A percentile compares a stretch with the other conserved stretches of the same genome.
Evolutionary conservation across 2,329 filamentous ascomycete genomes (phyloP).

Genomic region (Dactylellina leptospora): DNA sequence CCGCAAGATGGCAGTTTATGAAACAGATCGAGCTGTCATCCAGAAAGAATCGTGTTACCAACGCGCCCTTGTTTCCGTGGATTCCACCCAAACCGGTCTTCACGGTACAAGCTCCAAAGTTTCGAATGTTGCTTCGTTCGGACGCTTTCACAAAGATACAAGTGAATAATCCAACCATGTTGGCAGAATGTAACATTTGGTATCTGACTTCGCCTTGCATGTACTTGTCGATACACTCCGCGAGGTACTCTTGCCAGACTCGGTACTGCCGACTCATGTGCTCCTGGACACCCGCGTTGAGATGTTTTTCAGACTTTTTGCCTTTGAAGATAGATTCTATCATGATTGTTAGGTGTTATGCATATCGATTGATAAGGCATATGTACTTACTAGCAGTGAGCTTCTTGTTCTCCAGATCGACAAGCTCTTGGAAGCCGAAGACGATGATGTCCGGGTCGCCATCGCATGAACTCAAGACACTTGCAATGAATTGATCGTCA

Average conservation of each 20-base stretch:
- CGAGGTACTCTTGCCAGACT: constrained; percentile 91
- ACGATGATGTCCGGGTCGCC: constrained; percentile 83
- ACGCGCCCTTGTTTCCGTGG: constrained; percentile 95
- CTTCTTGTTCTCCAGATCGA: constrained; percentile 96
- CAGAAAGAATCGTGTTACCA: constrained; percentile 88
- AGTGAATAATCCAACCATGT: constrained; percentile 92
- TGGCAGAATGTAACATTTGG: constrained; percentile 84
- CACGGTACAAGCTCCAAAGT: constrained; percentile 81
- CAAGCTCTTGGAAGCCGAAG: constrained; percentile 98
- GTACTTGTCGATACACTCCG: constrained; percentile 81
- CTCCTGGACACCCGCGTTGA: constrained; percentile 77
- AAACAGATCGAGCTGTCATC: constrained; percentile 96
- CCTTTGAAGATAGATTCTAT: constrained; percentile 81
- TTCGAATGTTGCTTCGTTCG: constrained; percentile 77
- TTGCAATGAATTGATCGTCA: constrained; percentile 80
- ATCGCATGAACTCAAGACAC: constrained; percentile 77
- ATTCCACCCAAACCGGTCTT: constrained; percentile 96
- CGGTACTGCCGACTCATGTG: constrained; percentile 98
- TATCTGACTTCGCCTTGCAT: constrained; percentile 81
- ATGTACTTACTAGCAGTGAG: constrained; percentile 85
- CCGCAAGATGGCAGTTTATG: constrained; percentile 95
- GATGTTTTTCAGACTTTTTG: constrained; percentile 82
- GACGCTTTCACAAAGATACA: constrained; percentile 91
- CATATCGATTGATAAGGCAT: not conserved
- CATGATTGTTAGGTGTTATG: constrained; percentile 53